These are phyloP conservation scores for Penicillium angulare DNA, from an alignment of 495 filamentous ascomycete species.

Conservation along the genomic window DNA sequence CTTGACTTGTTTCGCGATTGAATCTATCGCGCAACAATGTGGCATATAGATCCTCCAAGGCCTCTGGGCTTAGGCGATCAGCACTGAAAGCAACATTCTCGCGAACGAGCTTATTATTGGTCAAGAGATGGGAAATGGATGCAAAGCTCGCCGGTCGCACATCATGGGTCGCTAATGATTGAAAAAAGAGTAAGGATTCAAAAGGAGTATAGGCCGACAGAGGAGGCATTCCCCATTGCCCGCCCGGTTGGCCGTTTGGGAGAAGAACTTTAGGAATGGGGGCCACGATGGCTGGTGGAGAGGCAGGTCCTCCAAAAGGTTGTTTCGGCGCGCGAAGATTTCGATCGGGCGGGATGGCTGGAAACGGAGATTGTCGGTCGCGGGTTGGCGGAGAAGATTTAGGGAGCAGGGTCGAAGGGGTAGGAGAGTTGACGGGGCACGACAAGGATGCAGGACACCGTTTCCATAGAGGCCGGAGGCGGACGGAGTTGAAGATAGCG, in stretches of 20 bases:
- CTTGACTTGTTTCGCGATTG: slow-evolving; percentile 19
- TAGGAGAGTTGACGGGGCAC: background rate
- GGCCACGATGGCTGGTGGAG: slow-evolving; percentile 36
- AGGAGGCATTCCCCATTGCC: slow-evolving; percentile 54
- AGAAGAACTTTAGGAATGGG: slow-evolving; percentile 36
- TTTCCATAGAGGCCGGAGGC: background rate
- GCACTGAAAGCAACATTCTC: slow-evolving; percentile 67
- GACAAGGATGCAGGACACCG: background rate
- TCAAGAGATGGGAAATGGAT: slow-evolving; percentile 70
- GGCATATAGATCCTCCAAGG: slow-evolving; percentile 74
- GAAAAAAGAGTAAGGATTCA: slow-evolving; percentile 87
- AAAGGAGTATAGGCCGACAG: slow-evolving; percentile 75
- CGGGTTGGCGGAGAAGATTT: too few relatives aligned
- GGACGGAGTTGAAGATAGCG: too few relatives aligned
- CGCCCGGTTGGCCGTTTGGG: slow-evolving; percentile 44
- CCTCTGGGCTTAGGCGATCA: slow-evolving; percentile 71
- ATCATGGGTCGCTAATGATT: slow-evolving; percentile 70
- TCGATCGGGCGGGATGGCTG: slow-evolving; percentile 3
- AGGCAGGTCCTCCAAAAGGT: background rate
- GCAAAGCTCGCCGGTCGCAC: slow-evolving; percentile 63
- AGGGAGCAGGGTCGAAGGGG: background rate
- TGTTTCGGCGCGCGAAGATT: slow-evolving; percentile 14
- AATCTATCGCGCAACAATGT: slow-evolving; percentile 74
- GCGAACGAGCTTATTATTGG: slow-evolving; percentile 66
- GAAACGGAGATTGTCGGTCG: background rate